These are phyloP conservation scores for Pulveroboletus sp. DNA, from an alignment of 768 basidiomycete genomes.

Conservation along the genomic window DNA sequence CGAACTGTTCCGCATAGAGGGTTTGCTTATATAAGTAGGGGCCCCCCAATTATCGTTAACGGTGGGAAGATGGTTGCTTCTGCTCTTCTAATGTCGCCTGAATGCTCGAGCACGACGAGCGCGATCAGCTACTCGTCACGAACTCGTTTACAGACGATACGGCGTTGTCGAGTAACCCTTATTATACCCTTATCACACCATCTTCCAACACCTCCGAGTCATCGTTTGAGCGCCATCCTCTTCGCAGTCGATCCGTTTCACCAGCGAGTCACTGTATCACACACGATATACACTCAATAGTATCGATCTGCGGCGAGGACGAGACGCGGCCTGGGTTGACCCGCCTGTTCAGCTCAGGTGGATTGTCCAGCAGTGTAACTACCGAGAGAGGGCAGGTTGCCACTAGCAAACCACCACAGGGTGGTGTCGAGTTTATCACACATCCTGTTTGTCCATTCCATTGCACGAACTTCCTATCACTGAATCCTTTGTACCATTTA, in stretches of 20 bases:
- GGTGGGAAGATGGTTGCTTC: slow-evolving; percentile 1
- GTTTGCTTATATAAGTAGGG: slow-evolving; percentile 11
- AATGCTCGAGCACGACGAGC: slow-evolving; percentile 27
- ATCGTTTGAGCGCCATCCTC: slow-evolving; percentile 13
- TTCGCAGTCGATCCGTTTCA: slow-evolving; percentile 13
- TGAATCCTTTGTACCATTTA: slow-evolving; percentile 24
- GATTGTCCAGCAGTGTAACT: not conserved
- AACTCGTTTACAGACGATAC: slow-evolving; percentile 12
- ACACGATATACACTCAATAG: not conserved
- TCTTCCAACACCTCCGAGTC: not conserved
- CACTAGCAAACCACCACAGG: not conserved
- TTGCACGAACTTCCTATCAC: not conserved
- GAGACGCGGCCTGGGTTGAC: slow-evolving; percentile 7
- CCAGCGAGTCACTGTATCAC: not conserved
- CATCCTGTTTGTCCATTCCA: slow-evolving; percentile 18
- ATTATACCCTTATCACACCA: not conserved
- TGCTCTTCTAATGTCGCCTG: slow-evolving; percentile 22
- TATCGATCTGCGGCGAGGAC: not conserved
- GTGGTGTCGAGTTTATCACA: slow-evolving; percentile 1
- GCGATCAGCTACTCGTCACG: slow-evolving; percentile 20
- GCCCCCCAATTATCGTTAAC: no score
- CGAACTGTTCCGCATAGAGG: no score
- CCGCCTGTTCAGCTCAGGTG: not conserved
- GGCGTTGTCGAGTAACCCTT: not conserved
- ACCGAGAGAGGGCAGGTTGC: not conserved